Percentiles rank a stretch among this genome's conserved stretches.
phyloP scores from a whole-genome alignment of 2,329 filamentous ascomycete genomes.

The Alternaria brassicicola region DNA sequence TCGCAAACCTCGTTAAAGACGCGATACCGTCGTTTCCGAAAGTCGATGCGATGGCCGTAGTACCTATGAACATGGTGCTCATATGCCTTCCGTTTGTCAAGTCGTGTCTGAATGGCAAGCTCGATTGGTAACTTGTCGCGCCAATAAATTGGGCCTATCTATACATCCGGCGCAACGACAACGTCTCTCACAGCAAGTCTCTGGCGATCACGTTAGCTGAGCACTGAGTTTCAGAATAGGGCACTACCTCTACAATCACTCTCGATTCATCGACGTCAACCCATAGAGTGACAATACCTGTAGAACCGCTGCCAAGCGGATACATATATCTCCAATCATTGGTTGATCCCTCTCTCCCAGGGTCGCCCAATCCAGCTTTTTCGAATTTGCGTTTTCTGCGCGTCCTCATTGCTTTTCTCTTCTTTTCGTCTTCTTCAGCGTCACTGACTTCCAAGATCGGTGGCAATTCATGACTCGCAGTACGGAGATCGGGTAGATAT shows the following conservation, averaged over 20 bases:
- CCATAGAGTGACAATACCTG: neutral
- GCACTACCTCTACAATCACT: neutral
- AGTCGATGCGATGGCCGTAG: conserved; percentile 8
- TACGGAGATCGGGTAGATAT: neutral
- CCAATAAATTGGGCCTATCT: conserved; percentile 12
- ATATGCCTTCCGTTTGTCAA: neutral
- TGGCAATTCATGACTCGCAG: neutral
- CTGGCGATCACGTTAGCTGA: neutral
- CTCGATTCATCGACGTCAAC: neutral
- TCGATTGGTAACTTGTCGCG: conserved; percentile 14
- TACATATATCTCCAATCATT: neutral
- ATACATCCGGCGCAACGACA: neutral
- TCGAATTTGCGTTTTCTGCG: neutral
- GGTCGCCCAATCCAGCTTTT: neutral
- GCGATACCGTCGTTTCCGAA: conserved; percentile 1
- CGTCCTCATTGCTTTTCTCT: neutral
- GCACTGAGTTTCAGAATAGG: neutral
- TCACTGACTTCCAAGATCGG: neutral
- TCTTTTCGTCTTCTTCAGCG: neutral
- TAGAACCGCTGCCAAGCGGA: neutral
- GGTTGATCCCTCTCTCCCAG: neutral
- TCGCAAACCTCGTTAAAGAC: conserved; percentile 11
- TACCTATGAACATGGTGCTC: conserved; percentile 9
- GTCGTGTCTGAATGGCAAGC: conserved; percentile 7
- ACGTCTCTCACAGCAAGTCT: neutral